Evolutionary conservation across 805 yeast genomes (phyloP).

Genomic region (Wickerhamomyces ciferrii): DNA sequence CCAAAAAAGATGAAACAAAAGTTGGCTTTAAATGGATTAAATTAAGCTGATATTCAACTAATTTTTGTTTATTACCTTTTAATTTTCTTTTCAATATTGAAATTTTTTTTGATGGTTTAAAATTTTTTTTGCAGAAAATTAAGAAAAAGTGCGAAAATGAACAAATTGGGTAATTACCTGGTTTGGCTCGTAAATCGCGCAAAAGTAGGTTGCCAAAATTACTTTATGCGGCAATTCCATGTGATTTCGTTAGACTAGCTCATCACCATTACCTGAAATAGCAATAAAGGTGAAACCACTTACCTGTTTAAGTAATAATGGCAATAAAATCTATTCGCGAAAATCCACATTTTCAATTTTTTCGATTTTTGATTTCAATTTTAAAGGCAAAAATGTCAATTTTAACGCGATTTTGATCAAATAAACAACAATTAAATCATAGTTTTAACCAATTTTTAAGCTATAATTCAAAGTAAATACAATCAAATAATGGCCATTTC

Average conservation of each 20-base stretch:
- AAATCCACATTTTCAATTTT: too few species aligned
- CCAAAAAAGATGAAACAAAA: not conserved
- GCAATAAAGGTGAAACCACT: not conserved
- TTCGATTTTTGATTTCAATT: too few species aligned
- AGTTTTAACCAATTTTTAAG: not conserved
- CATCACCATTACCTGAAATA: not conserved
- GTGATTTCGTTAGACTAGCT: not conserved
- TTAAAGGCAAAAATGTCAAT: too few species aligned
- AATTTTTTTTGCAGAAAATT: not conserved
- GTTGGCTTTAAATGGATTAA: too few species aligned
- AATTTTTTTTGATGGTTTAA: conserved; percentile 1
- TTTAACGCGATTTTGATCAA: not conserved
- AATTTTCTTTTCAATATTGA: not conserved
- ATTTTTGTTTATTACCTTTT: not conserved
- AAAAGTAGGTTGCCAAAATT: conserved; percentile 1
- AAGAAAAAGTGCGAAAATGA: not conserved
- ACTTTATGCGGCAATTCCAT: not conserved
- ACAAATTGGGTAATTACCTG: not conserved
- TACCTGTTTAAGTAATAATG: not conserved
- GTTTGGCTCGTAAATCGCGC: not conserved
- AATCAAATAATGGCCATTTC: not conserved
- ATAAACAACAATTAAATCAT: too few species aligned
- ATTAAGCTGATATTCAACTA: too few species aligned
- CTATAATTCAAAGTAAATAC: not conserved
- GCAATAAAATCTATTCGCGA: not conserved